phyloP scores from a whole-genome alignment of 257 asterid genomes.

The Solanum habrochaites region DNA sequence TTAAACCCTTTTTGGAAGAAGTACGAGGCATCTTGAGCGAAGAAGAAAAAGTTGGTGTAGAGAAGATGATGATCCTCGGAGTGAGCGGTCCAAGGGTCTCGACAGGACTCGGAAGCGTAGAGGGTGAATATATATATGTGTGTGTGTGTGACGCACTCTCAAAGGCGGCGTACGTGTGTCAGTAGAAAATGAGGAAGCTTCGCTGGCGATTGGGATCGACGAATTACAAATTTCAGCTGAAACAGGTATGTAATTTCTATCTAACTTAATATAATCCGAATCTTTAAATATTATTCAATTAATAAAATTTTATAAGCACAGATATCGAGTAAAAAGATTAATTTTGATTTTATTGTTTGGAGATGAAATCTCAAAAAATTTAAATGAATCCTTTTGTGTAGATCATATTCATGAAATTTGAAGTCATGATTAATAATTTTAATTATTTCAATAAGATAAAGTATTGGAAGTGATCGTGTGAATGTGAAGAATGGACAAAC shows the following conservation, averaged over 20 bases:
- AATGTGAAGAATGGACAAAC: too few relatives aligned
- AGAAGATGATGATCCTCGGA: neutral
- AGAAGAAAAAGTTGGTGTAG: neutral
- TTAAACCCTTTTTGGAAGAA: slow-evolving; percentile 50
- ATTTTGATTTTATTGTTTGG: neutral
- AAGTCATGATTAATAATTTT: neutral
- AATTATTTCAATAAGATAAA: too few relatives aligned
- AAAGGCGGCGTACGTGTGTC: neutral
- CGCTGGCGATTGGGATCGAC: neutral
- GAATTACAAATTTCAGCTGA: neutral
- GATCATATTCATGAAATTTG: neutral
- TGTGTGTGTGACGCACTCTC: neutral
- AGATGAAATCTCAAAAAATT: neutral
- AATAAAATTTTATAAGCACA: too few relatives aligned
- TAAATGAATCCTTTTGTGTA: too few relatives aligned
- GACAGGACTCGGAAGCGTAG: neutral
- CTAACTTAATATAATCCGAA: neutral
- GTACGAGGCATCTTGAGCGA: slow-evolving; percentile 59
- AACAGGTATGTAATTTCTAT: neutral
- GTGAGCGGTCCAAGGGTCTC: neutral
- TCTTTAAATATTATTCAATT: too few relatives aligned
- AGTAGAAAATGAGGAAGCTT: neutral
- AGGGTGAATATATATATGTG: neutral
- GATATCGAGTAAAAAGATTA: too few relatives aligned
- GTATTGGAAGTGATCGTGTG: too few relatives aligned